phyloP scores from a whole-genome alignment of 2,329 filamentous ascomycete species.

The Hortaea sp. region DNA sequence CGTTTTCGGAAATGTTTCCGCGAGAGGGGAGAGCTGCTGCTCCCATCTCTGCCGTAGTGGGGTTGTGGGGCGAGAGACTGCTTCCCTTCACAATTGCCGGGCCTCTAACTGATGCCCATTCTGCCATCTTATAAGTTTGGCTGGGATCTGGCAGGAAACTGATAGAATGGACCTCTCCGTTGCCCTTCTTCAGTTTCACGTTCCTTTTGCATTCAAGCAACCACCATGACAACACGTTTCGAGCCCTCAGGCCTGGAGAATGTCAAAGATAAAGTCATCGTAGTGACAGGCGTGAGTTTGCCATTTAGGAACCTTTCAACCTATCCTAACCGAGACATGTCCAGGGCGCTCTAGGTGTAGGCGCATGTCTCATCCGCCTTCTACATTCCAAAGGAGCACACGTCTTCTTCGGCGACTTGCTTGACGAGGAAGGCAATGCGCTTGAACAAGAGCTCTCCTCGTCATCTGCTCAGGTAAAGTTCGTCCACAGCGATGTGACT shows the following conservation, averaged over 20 bases:
- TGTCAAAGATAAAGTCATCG: slow-evolving; percentile 22
- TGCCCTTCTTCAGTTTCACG: no score
- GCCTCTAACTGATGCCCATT: no score
- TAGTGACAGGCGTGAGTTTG: slow-evolving; percentile 22
- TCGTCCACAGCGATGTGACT: slow-evolving; percentile 36
- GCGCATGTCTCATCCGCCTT: slow-evolving; percentile 31
- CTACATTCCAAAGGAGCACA: slow-evolving; percentile 31
- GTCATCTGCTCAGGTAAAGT: slow-evolving; percentile 20
- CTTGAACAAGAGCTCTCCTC: slow-evolving; percentile 19
- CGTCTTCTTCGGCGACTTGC: slow-evolving; percentile 37
- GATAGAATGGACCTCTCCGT: no score
- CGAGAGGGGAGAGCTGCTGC: no score
- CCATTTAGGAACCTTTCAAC: not conserved
- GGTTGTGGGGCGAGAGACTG: no score
- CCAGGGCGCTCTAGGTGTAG: slow-evolving; percentile 37
- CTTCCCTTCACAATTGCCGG: no score
- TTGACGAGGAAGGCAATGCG: slow-evolving; percentile 24
- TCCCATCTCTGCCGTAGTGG: no score
- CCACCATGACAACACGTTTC: slow-evolving; percentile 14
- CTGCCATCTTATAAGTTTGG: no score
- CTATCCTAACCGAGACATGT: not conserved
- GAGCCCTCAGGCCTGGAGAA: slow-evolving; percentile 5
- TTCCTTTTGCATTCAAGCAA: not conserved
- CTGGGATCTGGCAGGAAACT: no score
- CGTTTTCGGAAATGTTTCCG: no score